Evolutionary conservation across 257 asterid species (phyloP), one percentile per base, ranked within the genome.

Genomic region (Rubia yunnanensis): DNA sequence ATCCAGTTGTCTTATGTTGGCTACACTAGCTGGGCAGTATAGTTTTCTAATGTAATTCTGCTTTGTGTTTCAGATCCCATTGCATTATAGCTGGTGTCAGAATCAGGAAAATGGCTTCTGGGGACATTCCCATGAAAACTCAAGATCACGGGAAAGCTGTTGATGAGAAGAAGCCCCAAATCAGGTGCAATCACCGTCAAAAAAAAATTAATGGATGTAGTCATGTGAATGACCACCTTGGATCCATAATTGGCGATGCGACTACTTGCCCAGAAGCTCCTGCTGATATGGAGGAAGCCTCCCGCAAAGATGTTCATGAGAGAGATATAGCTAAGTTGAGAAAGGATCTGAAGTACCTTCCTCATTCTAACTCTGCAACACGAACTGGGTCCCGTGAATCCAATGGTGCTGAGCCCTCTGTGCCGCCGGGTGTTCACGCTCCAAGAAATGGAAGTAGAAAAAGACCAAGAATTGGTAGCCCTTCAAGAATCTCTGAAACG

Each of bases 201-300:
- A 46, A 64, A 18, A 41, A 41, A 27, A 28, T 64, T 4, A 18
- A 38, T 20, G 50, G 65, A 10, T 60, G 9, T 35, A 60, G n/a
- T 10, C 65, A 69, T 10, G 71, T 78, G 4, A 80, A 72, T 26
- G 65, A 54, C 41, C 69, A 67, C 59, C 69, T 74, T 28, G 80
- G 76, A 64, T 77, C 78, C 63, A 17, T 74, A 24, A 62, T 72
- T 3, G 69, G 75, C 32, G 74, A 72, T 64, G 74, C 44, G 28
- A 41, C 38, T 68, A 77, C 77, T 66, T 67, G 76, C 41, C 28
- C 48, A 56, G 27, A 35, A 4, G 74, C 59, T 67, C 71, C 70
- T 10, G 23, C 23, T 28, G 55, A 59, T 63, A 69, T 64, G 44
- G 70, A 72, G 56, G 74, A 63, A 52, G 52, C 35, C 15, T 69